Conservation (phyloP, 345 rosid genomes). For the Bruguiera sexangula region DNA sequence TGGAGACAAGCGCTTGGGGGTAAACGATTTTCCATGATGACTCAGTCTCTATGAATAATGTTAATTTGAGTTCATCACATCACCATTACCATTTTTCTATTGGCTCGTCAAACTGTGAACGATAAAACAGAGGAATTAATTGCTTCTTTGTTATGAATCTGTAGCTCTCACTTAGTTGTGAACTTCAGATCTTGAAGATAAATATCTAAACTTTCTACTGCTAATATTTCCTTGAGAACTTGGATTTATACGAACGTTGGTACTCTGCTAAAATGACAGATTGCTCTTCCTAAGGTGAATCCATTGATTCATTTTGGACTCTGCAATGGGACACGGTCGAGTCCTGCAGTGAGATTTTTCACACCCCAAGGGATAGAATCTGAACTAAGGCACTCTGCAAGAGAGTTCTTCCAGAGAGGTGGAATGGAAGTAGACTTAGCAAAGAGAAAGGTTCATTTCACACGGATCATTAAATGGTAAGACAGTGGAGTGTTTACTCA, state of each 20-base stretch:
- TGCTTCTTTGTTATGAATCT: no score
- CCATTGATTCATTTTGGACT: slow-evolving; percentile 84
- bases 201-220: no score
- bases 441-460: slow-evolving; percentile 55
- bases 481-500: background rate
- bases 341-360: slow-evolving; percentile 77
- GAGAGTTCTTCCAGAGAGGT: slow-evolving; percentile 63
- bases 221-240: background rate
- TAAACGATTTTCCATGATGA: slow-evolving; percentile 13
- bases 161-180: no score
- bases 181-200: no score
- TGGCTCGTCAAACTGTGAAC: background rate
- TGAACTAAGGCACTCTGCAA: slow-evolving; percentile 62
- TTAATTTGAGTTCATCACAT: background rate
- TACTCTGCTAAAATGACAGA: slow-evolving; percentile 31
- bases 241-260: background rate
- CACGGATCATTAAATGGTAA: slow-evolving; percentile 79
- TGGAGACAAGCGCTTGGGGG: slow-evolving; percentile 59
- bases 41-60: background rate
- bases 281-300: slow-evolving; percentile 47
- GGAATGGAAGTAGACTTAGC: slow-evolving; percentile 63
- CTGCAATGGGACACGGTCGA: slow-evolving; percentile 78
- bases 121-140: no score
- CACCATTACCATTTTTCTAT: no score
- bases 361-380: slow-evolving; percentile 58